Conservation (phyloP, 225 moss, liverwort and hornwort species). For the Thuidium tamariscinum region DNA sequence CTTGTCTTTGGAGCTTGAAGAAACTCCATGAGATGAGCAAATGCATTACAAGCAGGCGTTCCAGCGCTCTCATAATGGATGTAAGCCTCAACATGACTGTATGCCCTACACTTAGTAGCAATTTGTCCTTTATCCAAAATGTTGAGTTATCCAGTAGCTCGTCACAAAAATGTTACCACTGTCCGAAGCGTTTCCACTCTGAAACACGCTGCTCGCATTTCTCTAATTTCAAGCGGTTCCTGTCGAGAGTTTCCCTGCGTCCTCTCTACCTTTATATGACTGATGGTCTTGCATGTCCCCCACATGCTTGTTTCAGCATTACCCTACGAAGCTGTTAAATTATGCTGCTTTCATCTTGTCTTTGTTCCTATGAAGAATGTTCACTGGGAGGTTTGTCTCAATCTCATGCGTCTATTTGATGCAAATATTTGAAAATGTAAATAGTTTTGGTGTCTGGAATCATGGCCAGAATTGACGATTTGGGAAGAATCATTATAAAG, state of each 20-base stretch:
- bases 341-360: neutral
- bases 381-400: neutral
- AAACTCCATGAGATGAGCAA: neutral
- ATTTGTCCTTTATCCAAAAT: neutral
- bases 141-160: neutral
- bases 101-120: neutral
- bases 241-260: neutral
- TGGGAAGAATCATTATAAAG: too few species aligned
- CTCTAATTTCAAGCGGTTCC: neutral
- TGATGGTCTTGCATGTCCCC: neutral
- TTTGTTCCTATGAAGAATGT: neutral
- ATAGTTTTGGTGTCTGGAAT: too few species aligned
- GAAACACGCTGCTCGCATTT: neutral
- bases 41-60: neutral
- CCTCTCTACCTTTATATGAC: neutral
- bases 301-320: neutral
- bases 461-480: too few species aligned
- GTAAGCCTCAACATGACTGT: neutral
- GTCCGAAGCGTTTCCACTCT: neutral
- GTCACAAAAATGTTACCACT: neutral
- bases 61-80: neutral
- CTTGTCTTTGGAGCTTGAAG: neutral
- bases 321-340: neutral
- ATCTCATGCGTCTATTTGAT: neutral
- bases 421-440: neutral